A percentile compares a stretch with the other conserved stretches of the same genome.
Evolutionary conservation across 2,329 filamentous ascomycete genomes (phyloP).

Genomic region (Claviceps purpurea): DNA sequence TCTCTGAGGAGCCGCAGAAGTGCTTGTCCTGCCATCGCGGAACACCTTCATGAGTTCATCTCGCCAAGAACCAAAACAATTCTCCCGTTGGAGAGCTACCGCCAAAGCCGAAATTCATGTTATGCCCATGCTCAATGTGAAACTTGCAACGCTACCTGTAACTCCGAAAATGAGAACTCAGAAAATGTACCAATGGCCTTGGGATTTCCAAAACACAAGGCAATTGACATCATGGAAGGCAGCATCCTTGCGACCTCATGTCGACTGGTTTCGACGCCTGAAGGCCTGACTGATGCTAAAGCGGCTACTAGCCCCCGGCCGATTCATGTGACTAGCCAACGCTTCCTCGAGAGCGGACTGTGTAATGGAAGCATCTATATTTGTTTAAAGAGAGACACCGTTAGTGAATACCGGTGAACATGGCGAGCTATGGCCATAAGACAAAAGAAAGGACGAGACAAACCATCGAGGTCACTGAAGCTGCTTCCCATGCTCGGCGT

Average conservation of each 20-base stretch:
- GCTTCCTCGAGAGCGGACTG: conserved; percentile 72
- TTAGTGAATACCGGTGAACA: neutral
- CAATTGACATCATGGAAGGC: neutral
- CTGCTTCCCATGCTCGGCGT: conserved; percentile 74
- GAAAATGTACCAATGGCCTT: neutral
- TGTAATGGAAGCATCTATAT: conserved; percentile 61
- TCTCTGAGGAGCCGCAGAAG: too few species aligned
- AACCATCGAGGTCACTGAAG: conserved; percentile 74
- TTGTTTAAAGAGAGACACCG: too few species aligned
- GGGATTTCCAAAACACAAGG: neutral
- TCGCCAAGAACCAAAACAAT: neutral
- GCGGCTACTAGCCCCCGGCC: conserved; percentile 21
- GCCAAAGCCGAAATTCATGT: neutral
- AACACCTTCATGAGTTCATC: neutral
- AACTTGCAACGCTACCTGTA: neutral
- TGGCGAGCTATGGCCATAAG: neutral
- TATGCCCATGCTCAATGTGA: neutral
- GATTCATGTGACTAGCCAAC: conserved; percentile 41
- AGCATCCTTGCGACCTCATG: neutral
- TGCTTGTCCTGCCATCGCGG: too few species aligned
- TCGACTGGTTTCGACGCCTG: conserved; percentile 44
- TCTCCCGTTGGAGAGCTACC: neutral
- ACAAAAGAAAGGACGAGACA: conserved; percentile 7
- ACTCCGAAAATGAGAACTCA: neutral
- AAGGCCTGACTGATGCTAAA: conserved; percentile 60